Percentiles rank a stretch among this genome's conserved stretches.
phyloP scores from a whole-genome alignment of 2,329 filamentous ascomycete species.

The Myriosclerotinia duriaeana region DNA sequence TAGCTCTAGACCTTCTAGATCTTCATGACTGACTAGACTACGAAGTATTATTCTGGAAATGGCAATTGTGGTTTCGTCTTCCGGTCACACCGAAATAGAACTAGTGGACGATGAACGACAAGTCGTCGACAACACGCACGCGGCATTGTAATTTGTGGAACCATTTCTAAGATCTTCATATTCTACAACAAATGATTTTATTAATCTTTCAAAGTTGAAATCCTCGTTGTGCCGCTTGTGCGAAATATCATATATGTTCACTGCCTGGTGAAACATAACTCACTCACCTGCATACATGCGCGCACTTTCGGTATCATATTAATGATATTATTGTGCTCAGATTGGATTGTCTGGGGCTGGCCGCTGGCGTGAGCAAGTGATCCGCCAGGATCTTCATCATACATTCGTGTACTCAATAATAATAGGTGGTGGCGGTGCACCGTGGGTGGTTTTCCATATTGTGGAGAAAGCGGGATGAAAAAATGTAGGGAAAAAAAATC shows the following conservation, averaged over 20 bases:
- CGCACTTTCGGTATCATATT: background rate
- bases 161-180: background rate
- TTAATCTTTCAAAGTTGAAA: background rate
- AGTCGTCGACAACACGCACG: background rate
- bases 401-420: background rate
- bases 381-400: conserved; percentile 9
- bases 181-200: background rate
- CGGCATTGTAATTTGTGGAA: background rate
- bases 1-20: conserved; percentile 9
- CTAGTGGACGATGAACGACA: background rate
- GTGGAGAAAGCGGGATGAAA: conserved; percentile 11
- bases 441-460: background rate
- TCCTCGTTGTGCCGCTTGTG: too few species aligned
- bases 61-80: background rate
- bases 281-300: conserved; percentile 10
- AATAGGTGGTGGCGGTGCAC: too few species aligned
- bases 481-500: background rate
- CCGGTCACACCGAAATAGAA: background rate
- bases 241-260: too few species aligned
- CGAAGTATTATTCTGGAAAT: background rate
- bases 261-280: background rate
- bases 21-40: background rate
- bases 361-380: conserved; percentile 18
- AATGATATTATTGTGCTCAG: too few species aligned
- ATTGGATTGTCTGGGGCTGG: conserved; percentile 1